phyloP scores from a whole-genome alignment of 345 rosid genomes.

The Arabidopsis thaliana region TAIR10.1 NC_003076.8:404501-405000 shows the following conservation, averaged over 20 bases:
- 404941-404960: slow-evolving; percentile 74
- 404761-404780: not conserved
- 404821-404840: not conserved
- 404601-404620: slow-evolving; percentile 4
- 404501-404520: slow-evolving; percentile 22
- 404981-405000: slow-evolving; percentile 83
- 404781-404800: slow-evolving; percentile 15
- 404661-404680: slow-evolving; percentile 8
- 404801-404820: slow-evolving; percentile 9
- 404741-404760: not conserved
- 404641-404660: not conserved
- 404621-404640: not conserved
- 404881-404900: not conserved
- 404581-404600: slow-evolving; percentile 32
- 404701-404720: slow-evolving; percentile 6
- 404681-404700: slow-evolving; percentile 27
- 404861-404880: not conserved
- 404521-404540: slow-evolving; percentile 25
- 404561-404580: slow-evolving; percentile 42
- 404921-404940: slow-evolving; percentile 84
- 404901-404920: slow-evolving; percentile 63
- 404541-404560: slow-evolving; percentile 23
- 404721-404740: not conserved
- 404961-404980: slow-evolving; percentile 75
- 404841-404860: not conserved